Percentiles rank a stretch among this genome's conserved stretches.
phyloP scores from a whole-genome alignment of 2,329 filamentous ascomycete species.

The Nigrospora oryzae region DNA sequence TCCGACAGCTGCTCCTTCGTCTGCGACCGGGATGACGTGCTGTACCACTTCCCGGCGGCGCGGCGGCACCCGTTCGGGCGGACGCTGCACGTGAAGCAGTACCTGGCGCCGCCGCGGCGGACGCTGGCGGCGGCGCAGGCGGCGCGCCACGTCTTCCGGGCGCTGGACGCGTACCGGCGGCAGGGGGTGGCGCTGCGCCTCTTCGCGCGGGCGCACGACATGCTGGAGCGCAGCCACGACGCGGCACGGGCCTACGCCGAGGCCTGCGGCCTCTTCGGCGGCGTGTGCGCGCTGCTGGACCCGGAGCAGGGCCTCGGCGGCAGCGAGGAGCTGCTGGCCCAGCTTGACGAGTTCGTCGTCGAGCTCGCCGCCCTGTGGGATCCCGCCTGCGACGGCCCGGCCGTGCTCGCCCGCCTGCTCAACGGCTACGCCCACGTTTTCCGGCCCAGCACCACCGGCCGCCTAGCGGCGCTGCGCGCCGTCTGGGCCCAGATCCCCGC shows the following conservation, averaged over 20 bases:
- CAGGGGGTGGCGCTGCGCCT: slow-evolving; percentile 4
- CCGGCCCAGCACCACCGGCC: slow-evolving; percentile 4
- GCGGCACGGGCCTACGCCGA: not conserved
- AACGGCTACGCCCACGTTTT: slow-evolving; percentile 8
- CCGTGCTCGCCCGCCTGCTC: slow-evolving; percentile 3
- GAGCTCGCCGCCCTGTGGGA: slow-evolving; percentile 6
- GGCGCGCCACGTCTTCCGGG: slow-evolving; percentile 5
- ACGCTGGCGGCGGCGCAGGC: slow-evolving; percentile 1
- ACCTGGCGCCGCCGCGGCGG: slow-evolving; percentile 2
- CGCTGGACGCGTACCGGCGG: slow-evolving; percentile 4
- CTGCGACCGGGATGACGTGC: slow-evolving; percentile 7
- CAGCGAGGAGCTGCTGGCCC: slow-evolving; percentile 7
- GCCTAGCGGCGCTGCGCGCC: slow-evolving; percentile 5
- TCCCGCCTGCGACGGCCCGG: not conserved
- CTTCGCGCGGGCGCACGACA: slow-evolving; percentile 7
- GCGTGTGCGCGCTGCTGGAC: slow-evolving; percentile 7
- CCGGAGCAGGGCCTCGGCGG: slow-evolving; percentile 7
- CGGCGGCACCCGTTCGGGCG: slow-evolving; percentile 5
- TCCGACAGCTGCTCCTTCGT: not conserved
- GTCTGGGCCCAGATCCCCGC: slow-evolving; percentile 4
- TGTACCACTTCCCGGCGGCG: slow-evolving; percentile 7
- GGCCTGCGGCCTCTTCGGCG: slow-evolving; percentile 5
- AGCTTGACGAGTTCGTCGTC: slow-evolving; percentile 9
- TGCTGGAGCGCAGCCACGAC: slow-evolving; percentile 2
- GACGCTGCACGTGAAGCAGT: not conserved